Base-by-base conservation (phyloP, 176 grass and related monocot genomes). In the Oryza australiensis region DNA sequence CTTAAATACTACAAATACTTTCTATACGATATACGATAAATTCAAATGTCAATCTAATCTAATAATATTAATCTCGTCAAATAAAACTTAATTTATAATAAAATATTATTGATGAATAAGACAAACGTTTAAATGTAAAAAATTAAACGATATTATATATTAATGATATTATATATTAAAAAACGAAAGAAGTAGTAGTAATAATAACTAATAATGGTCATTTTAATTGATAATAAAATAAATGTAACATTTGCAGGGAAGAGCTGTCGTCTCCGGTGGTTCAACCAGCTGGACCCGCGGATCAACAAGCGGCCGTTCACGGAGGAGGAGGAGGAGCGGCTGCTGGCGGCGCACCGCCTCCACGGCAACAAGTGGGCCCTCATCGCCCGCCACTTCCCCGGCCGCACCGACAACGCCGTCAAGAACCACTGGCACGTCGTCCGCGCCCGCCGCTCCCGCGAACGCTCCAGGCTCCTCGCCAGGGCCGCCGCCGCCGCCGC, bases 341-440 rank as follows among this genome's bases (percentile, higher is more conserved):
- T 97, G 43, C 85, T 97, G 20, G 80, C 57, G 40, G 89, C 94
- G 26, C 91, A 97, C 63, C 80, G 83, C 11, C 65, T 63, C 43
- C 92, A 97, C 81, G 94, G 94, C 48, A 94, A 94, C 80, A 94
- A 92, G 85, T 97, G 91, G 94, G 82, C 91, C 1, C 73, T 88
- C 81, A 94, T 97, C 77, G 85, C 94, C 22, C 89, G 90, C 73
- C 89, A 86, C 57, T 92, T 97, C 53, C 91, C 94, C 4, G 94
- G 94, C 35, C 85, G 94, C 38, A 97, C 94, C 0, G 94, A 97
- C 80, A 97, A 97, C 84, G 85, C 94, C n/a, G 83, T 97, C 59
- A 97, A 97, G 87, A 97, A 97, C 76, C 94, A 97, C 57, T 94
- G 94, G 91, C 94, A 97, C 29, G 91, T 97, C 45, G 72, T 97